These are phyloP conservation scores for Saturnispora mendoncae DNA, from an alignment of 805 yeast genomes.

Conservation along the genomic window DNA sequence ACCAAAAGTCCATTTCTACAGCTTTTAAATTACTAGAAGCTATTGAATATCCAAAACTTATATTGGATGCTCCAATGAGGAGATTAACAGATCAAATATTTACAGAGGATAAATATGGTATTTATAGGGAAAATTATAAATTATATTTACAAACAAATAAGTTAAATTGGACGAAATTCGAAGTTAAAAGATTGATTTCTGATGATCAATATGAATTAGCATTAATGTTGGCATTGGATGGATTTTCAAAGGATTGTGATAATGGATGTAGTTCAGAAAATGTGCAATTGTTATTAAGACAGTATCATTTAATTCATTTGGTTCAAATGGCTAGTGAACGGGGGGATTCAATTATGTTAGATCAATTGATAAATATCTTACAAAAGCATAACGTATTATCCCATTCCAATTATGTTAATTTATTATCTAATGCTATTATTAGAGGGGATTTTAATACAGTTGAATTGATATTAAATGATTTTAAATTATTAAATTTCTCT, in stretches of 20 bases:
- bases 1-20: neutral
- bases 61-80: conserved; percentile 8
- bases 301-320: conserved; percentile 13
- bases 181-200: conserved; percentile 15
- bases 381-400: neutral
- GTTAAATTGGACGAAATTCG: conserved; percentile 14
- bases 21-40: conserved; percentile 1
- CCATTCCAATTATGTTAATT: conserved; percentile 10
- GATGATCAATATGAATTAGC: conserved; percentile 22
- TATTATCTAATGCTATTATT: conserved; percentile 13
- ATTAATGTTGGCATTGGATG: conserved; percentile 6
- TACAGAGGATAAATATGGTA: conserved; percentile 9
- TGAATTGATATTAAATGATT: neutral
- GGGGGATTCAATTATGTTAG: conserved; percentile 18
- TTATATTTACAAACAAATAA: conserved; percentile 7
- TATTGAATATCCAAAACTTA: conserved; percentile 1
- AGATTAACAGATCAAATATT: conserved; percentile 14
- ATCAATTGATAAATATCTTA: conserved; percentile 12
- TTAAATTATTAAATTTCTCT: conserved; percentile 1
- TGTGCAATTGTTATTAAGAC: conserved; percentile 2
- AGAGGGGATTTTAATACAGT: conserved; percentile 1
- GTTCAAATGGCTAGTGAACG: conserved; percentile 17
- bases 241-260: conserved; percentile 3
- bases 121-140: conserved; percentile 13
- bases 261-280: neutral